phyloP scores from a whole-genome alignment of 2,329 filamentous ascomycete species.

The Phialophora expanda region DNA sequence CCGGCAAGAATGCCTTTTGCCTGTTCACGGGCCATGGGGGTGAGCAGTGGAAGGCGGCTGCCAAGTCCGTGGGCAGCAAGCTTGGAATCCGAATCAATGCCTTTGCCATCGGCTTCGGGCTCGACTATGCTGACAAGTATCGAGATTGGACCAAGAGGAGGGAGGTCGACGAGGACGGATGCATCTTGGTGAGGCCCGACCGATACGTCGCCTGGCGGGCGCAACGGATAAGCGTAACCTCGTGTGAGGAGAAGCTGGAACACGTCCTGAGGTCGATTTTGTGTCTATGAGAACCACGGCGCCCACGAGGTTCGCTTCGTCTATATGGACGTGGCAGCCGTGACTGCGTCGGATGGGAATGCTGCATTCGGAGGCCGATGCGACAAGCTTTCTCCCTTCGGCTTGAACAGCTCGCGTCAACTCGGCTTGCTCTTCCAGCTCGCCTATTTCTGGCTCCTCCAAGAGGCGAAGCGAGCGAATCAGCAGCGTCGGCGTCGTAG shows the following conservation, averaged over 20 bases:
- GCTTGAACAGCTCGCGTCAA: background rate
- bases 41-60: constrained; percentile 59
- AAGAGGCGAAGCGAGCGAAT: background rate
- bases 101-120: constrained; percentile 61
- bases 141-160: constrained; percentile 62
- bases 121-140: constrained; percentile 67
- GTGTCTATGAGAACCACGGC: background rate
- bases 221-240: background rate
- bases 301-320: background rate
- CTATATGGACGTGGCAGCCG: background rate
- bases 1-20: constrained; percentile 60
- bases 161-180: constrained; percentile 63
- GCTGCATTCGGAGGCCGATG: constrained; percentile 1
- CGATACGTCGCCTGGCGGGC: constrained; percentile 62
- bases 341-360: background rate
- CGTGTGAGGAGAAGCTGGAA: constrained; percentile 37
- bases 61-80: constrained; percentile 45
- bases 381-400: constrained; percentile 5
- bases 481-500: background rate
- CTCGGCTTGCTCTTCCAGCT: background rate
- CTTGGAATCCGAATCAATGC: constrained; percentile 56
- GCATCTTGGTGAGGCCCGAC: constrained; percentile 64
- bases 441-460: constrained; percentile 1
- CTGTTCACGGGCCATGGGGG: constrained; percentile 62
- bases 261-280: constrained; percentile 39